Evolutionary conservation across 768 basidiomycete species (phyloP), one percentile per base, ranked within the genome.

Genomic region (Asterophora parasitica): DNA sequence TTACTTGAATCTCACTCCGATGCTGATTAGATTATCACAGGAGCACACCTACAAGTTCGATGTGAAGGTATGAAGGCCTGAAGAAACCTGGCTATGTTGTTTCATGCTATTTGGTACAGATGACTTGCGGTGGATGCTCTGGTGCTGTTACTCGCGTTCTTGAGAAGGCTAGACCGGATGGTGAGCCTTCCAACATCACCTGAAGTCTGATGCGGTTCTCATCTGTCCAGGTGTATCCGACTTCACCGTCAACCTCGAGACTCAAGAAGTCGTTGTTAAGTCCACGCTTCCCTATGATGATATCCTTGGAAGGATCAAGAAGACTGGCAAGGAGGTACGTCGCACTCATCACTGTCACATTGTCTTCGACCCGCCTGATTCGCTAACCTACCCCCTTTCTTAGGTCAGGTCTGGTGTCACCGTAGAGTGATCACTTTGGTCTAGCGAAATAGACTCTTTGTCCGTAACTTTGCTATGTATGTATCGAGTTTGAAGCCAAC

Each of bases 261-360:
- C 68, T 32, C 88, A 93, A 62, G 76, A 78, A 60, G 92, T 93
- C 46, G 44, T 78, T 44, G 89, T 94, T 40, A 81, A 63, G 8
- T 81, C 80, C 9, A 64, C 69, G 2, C 70, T 79, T 8, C 57
- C 75, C 13, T 88, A 86, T 62, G 87, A 90, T 0, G 72, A 73
- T 2, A 70, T 92, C 38, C 65, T 79, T 10, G 82, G 70, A 44
- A 87, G 75, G 72, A 90, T 95, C 61, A 79, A 81, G 76, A 94
- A 92, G 79, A 95, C 92, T 8, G 92, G 92, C 54, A 93, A 93
- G 68, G 78, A 88, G 83, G 91, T 89, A 44, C 4, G 69, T 61
- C 17, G 23, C 23, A 23, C 23, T 23, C 23, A 23, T 23, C 23
- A 23, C n/a, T n/a, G n/a, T n/a, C n/a, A n/a, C n/a, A n/a, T n/a